A percentile compares a stretch with the other conserved stretches of the same genome.
These are phyloP conservation scores for Botrytis paeoniae DNA, from an alignment of 2,329 filamentous ascomycete species.

Conservation along the genomic window DNA sequence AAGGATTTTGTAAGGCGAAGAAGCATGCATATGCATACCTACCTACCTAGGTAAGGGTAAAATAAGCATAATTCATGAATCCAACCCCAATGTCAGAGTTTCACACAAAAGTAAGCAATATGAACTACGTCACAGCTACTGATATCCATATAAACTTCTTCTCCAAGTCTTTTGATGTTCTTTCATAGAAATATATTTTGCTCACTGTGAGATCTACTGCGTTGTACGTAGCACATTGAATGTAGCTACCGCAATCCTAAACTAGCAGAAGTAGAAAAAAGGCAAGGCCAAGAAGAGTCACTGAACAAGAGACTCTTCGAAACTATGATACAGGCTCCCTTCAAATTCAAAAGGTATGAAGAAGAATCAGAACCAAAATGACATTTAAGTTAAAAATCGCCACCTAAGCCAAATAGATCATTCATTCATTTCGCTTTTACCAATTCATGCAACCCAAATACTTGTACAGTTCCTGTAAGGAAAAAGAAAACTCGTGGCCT, in stretches of 20 bases:
- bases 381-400: conserved; percentile 18
- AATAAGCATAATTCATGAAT: background rate
- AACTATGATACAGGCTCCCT: conserved; percentile 14
- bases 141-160: background rate
- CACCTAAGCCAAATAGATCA: conserved; percentile 26
- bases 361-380: conserved; percentile 8
- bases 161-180: background rate
- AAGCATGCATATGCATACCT: background rate
- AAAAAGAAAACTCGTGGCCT: conserved; percentile 25
- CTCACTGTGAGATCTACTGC: background rate
- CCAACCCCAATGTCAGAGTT: background rate
- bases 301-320: background rate
- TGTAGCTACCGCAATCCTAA: conserved; percentile 2
- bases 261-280: background rate
- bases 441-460: conserved; percentile 36
- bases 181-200: background rate
- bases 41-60: background rate
- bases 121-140: background rate
- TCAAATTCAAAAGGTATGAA: conserved; percentile 6
- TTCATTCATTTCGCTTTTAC: conserved; percentile 32
- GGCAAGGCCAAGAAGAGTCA: conserved; percentile 3
- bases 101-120: background rate
- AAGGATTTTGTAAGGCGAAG: background rate
- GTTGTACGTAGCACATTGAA: background rate
- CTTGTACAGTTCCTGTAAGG: conserved; percentile 32